Conservation (phyloP, 2,329 filamentous ascomycete genomes). For the Sporothrix pallida region DNA sequence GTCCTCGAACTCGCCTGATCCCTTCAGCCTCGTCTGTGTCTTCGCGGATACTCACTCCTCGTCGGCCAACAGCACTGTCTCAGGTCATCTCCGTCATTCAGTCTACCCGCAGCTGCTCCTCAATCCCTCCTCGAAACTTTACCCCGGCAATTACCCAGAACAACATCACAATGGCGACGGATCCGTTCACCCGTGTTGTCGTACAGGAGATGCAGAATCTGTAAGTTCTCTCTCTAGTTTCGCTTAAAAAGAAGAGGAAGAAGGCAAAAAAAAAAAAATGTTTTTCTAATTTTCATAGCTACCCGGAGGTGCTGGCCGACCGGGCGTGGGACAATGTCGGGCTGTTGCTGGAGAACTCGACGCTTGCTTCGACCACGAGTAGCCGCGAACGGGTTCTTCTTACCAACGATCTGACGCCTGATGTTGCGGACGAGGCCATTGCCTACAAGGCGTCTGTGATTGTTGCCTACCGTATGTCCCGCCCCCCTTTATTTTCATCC, state of each 20-base stretch:
- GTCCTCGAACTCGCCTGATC: not conserved
- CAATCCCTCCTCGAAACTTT: not conserved
- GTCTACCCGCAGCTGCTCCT: not conserved
- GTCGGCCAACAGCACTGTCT: not conserved
- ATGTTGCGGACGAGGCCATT: constrained; percentile 90
- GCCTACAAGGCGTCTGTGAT: constrained; percentile 75
- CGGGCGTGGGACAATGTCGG: constrained; percentile 97
- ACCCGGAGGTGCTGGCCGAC: constrained; percentile 87
- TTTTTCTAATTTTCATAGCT: constrained; percentile 57
- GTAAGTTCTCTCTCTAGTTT: not conserved
- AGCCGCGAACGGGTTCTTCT: constrained; percentile 55
- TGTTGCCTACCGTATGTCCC: constrained; percentile 78
- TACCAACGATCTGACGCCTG: constrained; percentile 88
- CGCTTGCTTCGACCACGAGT: constrained; percentile 41
- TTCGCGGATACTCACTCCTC: not conserved
- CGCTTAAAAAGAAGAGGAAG: too few relatives aligned
- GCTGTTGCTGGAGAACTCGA: constrained; percentile 62
- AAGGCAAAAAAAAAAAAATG: too few relatives aligned
- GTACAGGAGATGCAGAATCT: constrained; percentile 18
- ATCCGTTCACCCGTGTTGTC: constrained; percentile 7
- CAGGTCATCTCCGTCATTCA: not conserved
- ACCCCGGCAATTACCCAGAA: not conserved
- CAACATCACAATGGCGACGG: not conserved
- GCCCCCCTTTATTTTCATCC: not conserved
- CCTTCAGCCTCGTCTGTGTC: not conserved